Evolutionary conservation across 2,329 filamentous ascomycete genomes (phyloP).

Genomic region (Trichoderma oligosporum): DNA sequence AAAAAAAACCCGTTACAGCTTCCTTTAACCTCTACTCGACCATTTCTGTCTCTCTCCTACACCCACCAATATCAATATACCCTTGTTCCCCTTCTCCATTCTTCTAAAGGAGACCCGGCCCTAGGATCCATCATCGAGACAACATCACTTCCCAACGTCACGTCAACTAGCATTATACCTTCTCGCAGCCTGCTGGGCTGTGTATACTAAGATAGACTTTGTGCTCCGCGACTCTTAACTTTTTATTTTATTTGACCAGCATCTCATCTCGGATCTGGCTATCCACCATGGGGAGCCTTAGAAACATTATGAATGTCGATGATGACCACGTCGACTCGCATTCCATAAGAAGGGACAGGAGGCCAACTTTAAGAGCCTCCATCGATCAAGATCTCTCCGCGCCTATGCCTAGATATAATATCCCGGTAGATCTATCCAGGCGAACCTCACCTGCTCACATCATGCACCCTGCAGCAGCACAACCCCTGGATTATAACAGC

Average conservation of each 20-base stretch:
- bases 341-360: conserved; percentile 45
- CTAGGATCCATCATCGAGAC: conserved; percentile 32
- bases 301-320: conserved; percentile 55
- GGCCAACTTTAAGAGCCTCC: conserved; percentile 36
- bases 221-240: conserved; percentile 27
- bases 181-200: conserved; percentile 42
- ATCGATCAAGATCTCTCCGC: conserved; percentile 33
- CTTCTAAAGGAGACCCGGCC: conserved; percentile 29
- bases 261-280: conserved; percentile 24
- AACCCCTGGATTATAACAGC: conserved; percentile 29
- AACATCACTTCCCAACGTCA: conserved; percentile 21
- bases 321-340: conserved; percentile 44
- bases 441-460: conserved; percentile 34
- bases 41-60: conserved; percentile 15
- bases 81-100: conserved; percentile 19
- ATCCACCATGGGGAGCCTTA: conserved; percentile 51
- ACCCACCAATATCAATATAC: conserved; percentile 26
- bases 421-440: conserved; percentile 34
- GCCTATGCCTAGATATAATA: conserved; percentile 40
- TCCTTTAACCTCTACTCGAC: conserved; percentile 5
- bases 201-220: conserved; percentile 44
- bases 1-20: not conserved
- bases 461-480: conserved; percentile 28
- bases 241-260: conserved; percentile 33
- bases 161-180: conserved; percentile 25